Evolutionary conservation across 495 filamentous ascomycete genomes (phyloP), one percentile per base, ranked within the genome.

Genomic region (Talaromyces liani): DNA sequence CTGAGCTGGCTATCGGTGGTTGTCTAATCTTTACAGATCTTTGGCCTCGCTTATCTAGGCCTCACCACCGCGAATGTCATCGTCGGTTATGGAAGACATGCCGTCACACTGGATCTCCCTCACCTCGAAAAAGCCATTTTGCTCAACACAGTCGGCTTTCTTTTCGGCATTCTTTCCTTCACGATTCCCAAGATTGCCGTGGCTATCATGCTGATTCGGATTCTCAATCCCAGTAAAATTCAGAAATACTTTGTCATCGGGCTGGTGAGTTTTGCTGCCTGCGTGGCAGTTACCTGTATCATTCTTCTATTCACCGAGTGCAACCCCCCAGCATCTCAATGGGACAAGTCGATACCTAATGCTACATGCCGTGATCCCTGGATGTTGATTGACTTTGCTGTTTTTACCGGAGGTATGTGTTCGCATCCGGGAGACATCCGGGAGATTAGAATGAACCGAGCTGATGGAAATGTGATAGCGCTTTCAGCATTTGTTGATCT

Each of bases 301-400:
- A 24, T 75, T 31, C 64, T 74, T 10, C 66, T 68, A 5, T 66
- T 74, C 20, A 72, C 72, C 31, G 65, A 65, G 64, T 75, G 73
- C 57, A 64, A 69, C 49, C 71, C 71, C 12, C 64, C 68, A 0
- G 64, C 61, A 16, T 69, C 68, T 9, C 70, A 73, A 6, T 75
- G 73, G 73, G 57, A 70, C 10, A 54, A 70, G 10, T 16, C 59
- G 9, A 64, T 49, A n/a, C 66, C 64, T 9, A 66, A 66, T 49
- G 71, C 70, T 0, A 74, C 58, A 0, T 79, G 76, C 65, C 69
- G 66, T 20, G 66, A 65, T 65, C 18, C 58, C 6, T 71, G 67
- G 66, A 69, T 76, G 8, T 61, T 77, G n/a, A 70, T 79, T 31
- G 49, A 72, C 51, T 79, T 73, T 70, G 71, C 73, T 34, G 71